Conservation (phyloP, 148 eudicot genomes). For the Mesembryanthemum crystallinum region DNA sequence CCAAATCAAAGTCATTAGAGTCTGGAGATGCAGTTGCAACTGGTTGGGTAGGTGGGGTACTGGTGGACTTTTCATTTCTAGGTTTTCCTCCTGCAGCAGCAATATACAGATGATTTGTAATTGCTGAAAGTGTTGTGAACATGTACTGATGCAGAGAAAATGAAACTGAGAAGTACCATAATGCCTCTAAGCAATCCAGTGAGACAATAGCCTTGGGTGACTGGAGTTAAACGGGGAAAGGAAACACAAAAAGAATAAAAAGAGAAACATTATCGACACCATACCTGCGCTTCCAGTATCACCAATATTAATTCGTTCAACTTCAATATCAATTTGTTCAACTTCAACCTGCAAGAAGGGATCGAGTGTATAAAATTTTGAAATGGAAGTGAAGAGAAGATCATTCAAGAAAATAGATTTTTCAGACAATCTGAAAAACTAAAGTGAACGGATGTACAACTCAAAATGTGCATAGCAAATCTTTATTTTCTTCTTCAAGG, state of each 20-base stretch:
- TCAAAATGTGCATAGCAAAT: too few species aligned
- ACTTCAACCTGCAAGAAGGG: conserved; percentile 63
- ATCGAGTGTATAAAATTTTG: not conserved
- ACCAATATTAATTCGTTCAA: conserved; percentile 79
- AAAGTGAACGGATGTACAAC: too few species aligned
- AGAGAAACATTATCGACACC: not conserved
- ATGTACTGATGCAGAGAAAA: too few species aligned
- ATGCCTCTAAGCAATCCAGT: not conserved
- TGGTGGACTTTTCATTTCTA: conserved; percentile 37
- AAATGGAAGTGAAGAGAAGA: not conserved
- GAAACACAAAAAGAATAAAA: not conserved
- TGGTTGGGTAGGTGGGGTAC: conserved; percentile 37
- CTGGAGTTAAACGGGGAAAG: not conserved
- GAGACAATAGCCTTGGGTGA: not conserved
- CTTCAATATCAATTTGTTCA: conserved; percentile 80
- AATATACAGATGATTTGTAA: not conserved
- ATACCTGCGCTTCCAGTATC: conserved; percentile 62
- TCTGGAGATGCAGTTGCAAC: conserved; percentile 56
- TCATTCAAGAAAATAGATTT: not conserved
- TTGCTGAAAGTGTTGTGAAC: not conserved
- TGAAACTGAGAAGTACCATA: too few species aligned
- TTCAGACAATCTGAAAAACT: too few species aligned
- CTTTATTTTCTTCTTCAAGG: not conserved
- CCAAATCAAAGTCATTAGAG: conserved; percentile 60
- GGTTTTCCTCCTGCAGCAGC: conserved; percentile 41